Percentiles rank a stretch among this genome's conserved stretches.
phyloP scores from a whole-genome alignment of 768 basidiomycete species.

The Nidula microcarpa region DNA sequence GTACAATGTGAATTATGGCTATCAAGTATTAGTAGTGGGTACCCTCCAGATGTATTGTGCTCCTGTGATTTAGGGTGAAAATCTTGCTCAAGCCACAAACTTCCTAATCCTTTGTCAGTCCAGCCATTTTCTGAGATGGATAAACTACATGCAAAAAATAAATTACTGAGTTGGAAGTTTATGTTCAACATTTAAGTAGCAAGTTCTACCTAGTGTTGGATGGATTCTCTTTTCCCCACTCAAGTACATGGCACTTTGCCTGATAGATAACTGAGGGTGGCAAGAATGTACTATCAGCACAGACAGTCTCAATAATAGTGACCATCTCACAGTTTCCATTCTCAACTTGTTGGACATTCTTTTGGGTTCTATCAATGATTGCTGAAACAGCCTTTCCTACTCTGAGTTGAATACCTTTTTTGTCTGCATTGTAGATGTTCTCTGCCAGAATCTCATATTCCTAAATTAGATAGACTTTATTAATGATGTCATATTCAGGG shows the following conservation, averaged over 20 bases:
- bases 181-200: too few species aligned
- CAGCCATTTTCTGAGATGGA: conserved; percentile 30
- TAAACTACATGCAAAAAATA: conserved; percentile 20
- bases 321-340: conserved; percentile 29
- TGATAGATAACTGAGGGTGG: conserved; percentile 30
- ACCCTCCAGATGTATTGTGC: conserved; percentile 10
- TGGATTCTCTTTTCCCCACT: conserved; percentile 21
- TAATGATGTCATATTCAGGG: too few species aligned
- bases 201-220: conserved; percentile 21
- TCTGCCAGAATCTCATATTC: conserved; percentile 1
- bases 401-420: conserved; percentile 6
- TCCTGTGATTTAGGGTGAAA: conserved; percentile 23
- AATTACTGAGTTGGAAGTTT: too few species aligned
- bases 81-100: conserved; percentile 25
- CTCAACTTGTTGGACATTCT: neutral
- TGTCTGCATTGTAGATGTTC: conserved; percentile 9
- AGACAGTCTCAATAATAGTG: conserved; percentile 36
- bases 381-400: conserved; percentile 1
- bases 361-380: neutral
- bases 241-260: conserved; percentile 12
- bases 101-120: conserved; percentile 31
- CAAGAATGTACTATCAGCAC: conserved; percentile 30
- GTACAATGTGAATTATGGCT: conserved; percentile 33
- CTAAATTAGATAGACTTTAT: neutral
- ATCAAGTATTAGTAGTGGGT: conserved; percentile 30